These are phyloP conservation scores for Globisporangium nodosum DNA, from an alignment of 352 stramenopile genomes.

Conservation along the genomic window DNA sequence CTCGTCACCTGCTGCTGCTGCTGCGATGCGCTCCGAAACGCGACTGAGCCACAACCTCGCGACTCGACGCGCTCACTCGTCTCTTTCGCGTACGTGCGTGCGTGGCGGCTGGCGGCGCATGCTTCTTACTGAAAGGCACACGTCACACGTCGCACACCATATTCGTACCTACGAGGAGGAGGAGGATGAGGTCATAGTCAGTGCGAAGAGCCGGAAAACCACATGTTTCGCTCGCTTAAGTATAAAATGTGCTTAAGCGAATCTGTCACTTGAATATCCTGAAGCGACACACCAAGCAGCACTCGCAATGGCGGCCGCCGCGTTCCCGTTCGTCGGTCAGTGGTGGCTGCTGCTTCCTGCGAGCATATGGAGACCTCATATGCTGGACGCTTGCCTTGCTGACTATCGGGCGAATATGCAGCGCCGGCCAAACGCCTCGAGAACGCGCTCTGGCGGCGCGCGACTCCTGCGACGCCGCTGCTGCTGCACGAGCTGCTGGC, in stretches of 20 bases:
- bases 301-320: background rate
- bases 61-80: background rate
- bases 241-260: background rate
- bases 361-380: background rate
- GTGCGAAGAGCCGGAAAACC: background rate
- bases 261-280: background rate
- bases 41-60: background rate
- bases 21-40: background rate
- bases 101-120: background rate
- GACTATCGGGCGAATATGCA: background rate
- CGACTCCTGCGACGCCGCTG: background rate
- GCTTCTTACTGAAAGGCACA: background rate
- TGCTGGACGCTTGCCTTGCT: background rate
- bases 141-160: background rate
- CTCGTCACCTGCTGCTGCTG: background rate
- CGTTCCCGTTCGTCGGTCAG: conserved; percentile 5
- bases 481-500: background rate
- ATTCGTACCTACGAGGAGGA: background rate
- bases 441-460: conserved; percentile 2
- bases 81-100: background rate
- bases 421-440: background rate
- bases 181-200: background rate
- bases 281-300: background rate
- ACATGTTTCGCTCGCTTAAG: background rate
- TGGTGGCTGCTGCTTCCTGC: background rate